Conservation (phyloP, 2,329 filamentous ascomycete genomes). For the Periconia sp. region DNA sequence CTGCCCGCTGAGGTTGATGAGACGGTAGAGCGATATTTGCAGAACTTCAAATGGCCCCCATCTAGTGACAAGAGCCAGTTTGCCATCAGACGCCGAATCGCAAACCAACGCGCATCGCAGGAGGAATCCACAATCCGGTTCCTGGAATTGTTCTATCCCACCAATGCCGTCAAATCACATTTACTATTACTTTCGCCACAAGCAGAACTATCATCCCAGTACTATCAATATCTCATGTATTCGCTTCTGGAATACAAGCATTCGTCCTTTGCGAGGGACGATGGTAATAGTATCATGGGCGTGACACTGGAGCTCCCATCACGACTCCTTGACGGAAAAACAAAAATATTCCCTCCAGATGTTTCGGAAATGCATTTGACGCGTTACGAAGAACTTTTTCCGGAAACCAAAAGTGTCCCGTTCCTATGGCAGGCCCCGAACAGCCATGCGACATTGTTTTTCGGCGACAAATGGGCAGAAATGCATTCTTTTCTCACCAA, state of each 20-base stretch:
- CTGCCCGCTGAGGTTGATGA: constrained; percentile 74
- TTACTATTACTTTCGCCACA: constrained; percentile 86
- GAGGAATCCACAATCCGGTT: constrained; percentile 77
- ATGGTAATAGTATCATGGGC: constrained; percentile 68
- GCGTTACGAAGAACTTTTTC: constrained; percentile 31
- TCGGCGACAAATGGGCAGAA: constrained; percentile 86
- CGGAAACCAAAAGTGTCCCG: constrained; percentile 52
- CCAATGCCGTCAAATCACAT: constrained; percentile 68
- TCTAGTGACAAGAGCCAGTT: constrained; percentile 59
- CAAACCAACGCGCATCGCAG: constrained; percentile 63
- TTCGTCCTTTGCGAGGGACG: constrained; percentile 58
- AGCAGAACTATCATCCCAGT: constrained; percentile 78
- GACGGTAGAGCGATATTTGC: constrained; percentile 67
- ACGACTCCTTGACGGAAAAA: constrained; percentile 65
- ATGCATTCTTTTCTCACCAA: constrained; percentile 79
- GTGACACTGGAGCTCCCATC: constrained; percentile 80
- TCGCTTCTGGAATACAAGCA: constrained; percentile 78
- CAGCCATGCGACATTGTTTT: constrained; percentile 80
- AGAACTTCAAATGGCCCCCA: constrained; percentile 70
- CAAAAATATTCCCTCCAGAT: constrained; percentile 58
- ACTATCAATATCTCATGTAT: constrained; percentile 87
- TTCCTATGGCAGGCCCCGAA: constrained; percentile 88
- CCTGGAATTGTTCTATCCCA: constrained; percentile 87
- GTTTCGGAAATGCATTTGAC: constrained; percentile 45
- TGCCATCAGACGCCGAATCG: constrained; percentile 76